Evolutionary conservation across 176 grass and related monocot species (phyloP).

Genomic region (Oryza nivara): DNA sequence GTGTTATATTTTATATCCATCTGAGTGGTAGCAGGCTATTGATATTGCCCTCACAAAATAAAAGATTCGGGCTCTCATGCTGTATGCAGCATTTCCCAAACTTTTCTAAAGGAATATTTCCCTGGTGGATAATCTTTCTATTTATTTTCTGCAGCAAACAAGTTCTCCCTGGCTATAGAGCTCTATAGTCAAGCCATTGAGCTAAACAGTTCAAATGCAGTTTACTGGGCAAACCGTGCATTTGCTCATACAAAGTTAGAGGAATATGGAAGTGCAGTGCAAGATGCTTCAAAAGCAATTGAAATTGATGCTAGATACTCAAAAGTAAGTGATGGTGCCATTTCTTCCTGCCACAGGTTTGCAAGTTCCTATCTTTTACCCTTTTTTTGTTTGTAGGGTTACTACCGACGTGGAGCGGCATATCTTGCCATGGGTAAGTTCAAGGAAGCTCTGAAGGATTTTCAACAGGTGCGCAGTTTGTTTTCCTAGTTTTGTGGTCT

Average conservation of each 20-base stretch:
- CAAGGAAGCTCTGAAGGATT: constrained; percentile 96
- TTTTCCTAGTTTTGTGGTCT: background rate
- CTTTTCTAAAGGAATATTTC: background rate
- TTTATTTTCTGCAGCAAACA: constrained; percentile 57
- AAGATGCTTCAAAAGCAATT: constrained; percentile 84
- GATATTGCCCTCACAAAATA: constrained; percentile 5
- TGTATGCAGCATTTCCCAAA: background rate
- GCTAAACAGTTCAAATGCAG: constrained; percentile 70
- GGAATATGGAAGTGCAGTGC: constrained; percentile 89
- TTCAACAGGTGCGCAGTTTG: constrained; percentile 67
- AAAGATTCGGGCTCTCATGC: background rate
- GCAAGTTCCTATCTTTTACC: constrained; percentile 18
- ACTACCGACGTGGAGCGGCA: constrained; percentile 82
- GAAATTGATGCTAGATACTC: constrained; percentile 85
- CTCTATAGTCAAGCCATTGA: constrained; percentile 87
- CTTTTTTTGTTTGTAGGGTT: constrained; percentile 54
- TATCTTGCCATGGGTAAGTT: constrained; percentile 97
- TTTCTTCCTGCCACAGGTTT: constrained; percentile 21
- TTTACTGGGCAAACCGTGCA: constrained; percentile 89
- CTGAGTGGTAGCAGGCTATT: background rate
- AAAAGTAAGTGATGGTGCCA: constrained; percentile 54
- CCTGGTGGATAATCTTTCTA: background rate
- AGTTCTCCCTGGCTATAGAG: constrained; percentile 86
- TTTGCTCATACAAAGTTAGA: constrained; percentile 90
- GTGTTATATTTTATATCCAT: background rate